Base-by-base conservation (phyloP, 2,329 filamentous ascomycete genomes). In the Drechslerella coelobrocha region DNA sequence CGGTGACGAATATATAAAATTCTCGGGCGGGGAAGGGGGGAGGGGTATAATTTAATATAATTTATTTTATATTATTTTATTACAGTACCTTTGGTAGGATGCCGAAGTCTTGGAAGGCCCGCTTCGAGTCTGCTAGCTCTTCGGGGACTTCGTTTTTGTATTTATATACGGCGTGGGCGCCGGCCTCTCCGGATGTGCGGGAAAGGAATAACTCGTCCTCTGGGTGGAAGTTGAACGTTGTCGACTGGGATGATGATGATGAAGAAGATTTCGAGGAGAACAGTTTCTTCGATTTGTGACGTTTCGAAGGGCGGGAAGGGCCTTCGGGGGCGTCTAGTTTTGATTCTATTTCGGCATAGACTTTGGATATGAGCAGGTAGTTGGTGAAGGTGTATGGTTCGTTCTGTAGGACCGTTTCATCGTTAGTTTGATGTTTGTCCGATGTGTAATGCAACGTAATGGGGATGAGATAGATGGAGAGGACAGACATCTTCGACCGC, bases 381-480 rank as follows among this genome's bases (percentile, higher is more conserved):
- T 97, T 92, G 26, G 91, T 88, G 80, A 99, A 99, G 61, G 88
- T 84, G 79, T 96, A 97, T 0, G 92, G 92, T 80, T 97, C 92
- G 77, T 90, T 89, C 43, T 57, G 21, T 37, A 39, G 8, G 8
- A n/a, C 21, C 43, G 48, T 24, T 34, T 9, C 1, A n/a, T 39
- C 26, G 27, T 39, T 6, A 14, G 47, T 37, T 37, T n/a, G n/a
- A n/a, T n/a, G n/a, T n/a, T n/a, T n/a, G n/a, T n/a, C n/a, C n/a
- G n/a, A n/a, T n/a, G n/a, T n/a, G n/a, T n/a, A 24, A 45, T 5
- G 8, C 17, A n/a, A 12, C 14, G 12, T 14, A n/a, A 26, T 26
- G 24, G 31, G n/a, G 19, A n/a, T n/a, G n/a, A n/a, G n/a, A n/a
- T n/a, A n/a, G n/a, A n/a, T n/a, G n/a, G n/a, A n/a, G 19, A n/a